Conservation (phyloP, 176 grass and related monocot species). For the Poa pratensis region DNA sequence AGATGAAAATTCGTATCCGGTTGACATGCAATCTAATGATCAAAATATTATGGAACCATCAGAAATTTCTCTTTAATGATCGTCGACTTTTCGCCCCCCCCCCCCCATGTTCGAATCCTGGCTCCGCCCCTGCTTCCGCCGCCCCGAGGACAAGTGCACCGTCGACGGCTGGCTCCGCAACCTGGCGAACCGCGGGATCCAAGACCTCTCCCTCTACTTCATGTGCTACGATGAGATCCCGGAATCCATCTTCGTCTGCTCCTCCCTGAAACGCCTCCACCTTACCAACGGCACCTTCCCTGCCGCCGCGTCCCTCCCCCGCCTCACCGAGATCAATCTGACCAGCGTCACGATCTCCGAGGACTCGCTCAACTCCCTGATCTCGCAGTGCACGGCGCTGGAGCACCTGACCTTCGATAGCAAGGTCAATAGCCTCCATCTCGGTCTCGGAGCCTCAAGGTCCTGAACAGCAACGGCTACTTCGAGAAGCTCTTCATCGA, state of each 20-base stretch:
- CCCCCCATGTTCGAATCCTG: too few species aligned
- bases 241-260: conserved; percentile 15
- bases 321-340: not conserved
- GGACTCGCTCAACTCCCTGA: not conserved
- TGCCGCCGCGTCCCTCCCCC: not conserved
- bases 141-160: not conserved
- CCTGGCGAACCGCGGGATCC: not conserved
- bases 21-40: too few species aligned
- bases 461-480: not conserved
- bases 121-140: too few species aligned
- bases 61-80: too few species aligned
- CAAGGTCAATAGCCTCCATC: not conserved
- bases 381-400: conserved; percentile 12
- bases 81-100: too few species aligned
- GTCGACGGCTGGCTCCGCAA: not conserved
- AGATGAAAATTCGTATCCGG: too few species aligned
- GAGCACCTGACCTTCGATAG: conserved; percentile 19
- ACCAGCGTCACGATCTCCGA: not conserved
- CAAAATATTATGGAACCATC: too few species aligned
- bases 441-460: conserved; percentile 27
- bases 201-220: conserved; percentile 31
- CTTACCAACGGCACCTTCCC: not conserved
- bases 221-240: not conserved
- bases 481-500: conserved; percentile 14
- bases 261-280: not conserved